Percentiles rank a stretch among this genome's conserved stretches.
Evolutionary conservation across 352 stramenopile species (phyloP).

Genomic region (Aphanomyces invadans): DNA sequence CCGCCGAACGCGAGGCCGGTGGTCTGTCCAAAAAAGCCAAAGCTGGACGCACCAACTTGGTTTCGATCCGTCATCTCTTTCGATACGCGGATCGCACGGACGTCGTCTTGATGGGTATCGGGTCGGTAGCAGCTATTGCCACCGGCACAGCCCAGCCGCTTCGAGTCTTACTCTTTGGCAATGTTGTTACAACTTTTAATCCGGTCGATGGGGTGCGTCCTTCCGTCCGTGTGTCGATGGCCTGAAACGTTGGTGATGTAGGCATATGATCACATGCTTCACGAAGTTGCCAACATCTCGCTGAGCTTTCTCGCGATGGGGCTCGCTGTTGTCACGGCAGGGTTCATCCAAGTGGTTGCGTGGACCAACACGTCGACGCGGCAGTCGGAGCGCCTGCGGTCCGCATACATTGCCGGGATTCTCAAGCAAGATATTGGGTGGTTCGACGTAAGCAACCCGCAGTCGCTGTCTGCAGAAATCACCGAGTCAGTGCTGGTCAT

Average conservation of each 20-base stretch:
- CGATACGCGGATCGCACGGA: conserved; percentile 20
- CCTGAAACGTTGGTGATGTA: too few species aligned
- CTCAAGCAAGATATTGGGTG: conserved; percentile 31
- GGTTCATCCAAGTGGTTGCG: conserved; percentile 46
- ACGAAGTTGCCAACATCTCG: conserved; percentile 27
- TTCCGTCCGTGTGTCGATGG: background rate
- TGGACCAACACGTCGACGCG: conserved; percentile 30
- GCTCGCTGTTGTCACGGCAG: conserved; percentile 40
- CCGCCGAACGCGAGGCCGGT: background rate
- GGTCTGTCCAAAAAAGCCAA: background rate
- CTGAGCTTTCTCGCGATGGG: conserved; percentile 48
- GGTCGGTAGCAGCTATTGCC: conserved; percentile 10
- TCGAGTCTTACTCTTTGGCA: conserved; percentile 23
- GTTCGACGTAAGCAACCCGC: conserved; percentile 25
- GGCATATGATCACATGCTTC: conserved; percentile 12
- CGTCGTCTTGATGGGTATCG: conserved; percentile 10
- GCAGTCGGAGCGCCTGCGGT: conserved; percentile 17
- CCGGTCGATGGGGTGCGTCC: conserved; percentile 6
- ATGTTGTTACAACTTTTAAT: conserved; percentile 22
- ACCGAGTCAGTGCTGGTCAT: conserved; percentile 36
- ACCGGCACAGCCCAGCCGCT: conserved; percentile 18
- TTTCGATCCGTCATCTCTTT: conserved; percentile 24
- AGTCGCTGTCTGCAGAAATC: conserved; percentile 40
- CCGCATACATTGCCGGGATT: conserved; percentile 23
- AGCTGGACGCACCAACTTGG: background rate